phyloP scores from a whole-genome alignment of 805 yeast species.

The Zygoascus biomembranicola region DNA sequence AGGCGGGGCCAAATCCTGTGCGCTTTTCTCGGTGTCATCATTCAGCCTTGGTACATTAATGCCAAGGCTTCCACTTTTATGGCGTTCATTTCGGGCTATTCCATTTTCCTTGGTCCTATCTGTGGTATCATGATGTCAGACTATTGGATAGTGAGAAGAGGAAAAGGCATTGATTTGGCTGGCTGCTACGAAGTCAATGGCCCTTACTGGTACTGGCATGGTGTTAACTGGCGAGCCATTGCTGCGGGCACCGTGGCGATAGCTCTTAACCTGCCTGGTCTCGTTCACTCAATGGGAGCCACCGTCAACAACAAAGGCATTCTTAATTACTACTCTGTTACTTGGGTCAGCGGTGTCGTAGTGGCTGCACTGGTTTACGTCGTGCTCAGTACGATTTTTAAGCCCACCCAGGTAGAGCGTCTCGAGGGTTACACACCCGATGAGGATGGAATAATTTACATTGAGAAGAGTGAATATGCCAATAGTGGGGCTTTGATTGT shows the following conservation, averaged over 20 bases:
- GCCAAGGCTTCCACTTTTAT: slow-evolving; percentile 9
- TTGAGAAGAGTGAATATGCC: slow-evolving; percentile 1
- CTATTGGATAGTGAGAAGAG: slow-evolving; percentile 33
- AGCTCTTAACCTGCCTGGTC: slow-evolving; percentile 11
- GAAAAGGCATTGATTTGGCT: slow-evolving; percentile 17
- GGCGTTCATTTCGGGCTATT: slow-evolving; percentile 24
- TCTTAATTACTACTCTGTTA: slow-evolving; percentile 9
- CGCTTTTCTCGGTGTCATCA: slow-evolving; percentile 29
- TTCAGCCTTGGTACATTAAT: slow-evolving; percentile 31
- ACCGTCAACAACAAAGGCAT: slow-evolving; percentile 9
- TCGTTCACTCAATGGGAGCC: slow-evolving; percentile 11
- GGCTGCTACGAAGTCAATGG: slow-evolving; percentile 9
- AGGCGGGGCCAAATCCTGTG: slow-evolving; percentile 33
- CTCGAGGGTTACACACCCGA: background rate
- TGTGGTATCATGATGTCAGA: slow-evolving; percentile 34
- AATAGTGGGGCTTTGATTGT: background rate
- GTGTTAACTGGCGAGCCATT: slow-evolving; percentile 36
- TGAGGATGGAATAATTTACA: slow-evolving; percentile 1
- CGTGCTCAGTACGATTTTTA: slow-evolving; percentile 6
- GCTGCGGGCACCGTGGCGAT: slow-evolving; percentile 26
- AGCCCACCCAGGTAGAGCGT: background rate
- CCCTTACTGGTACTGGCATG: slow-evolving; percentile 38
- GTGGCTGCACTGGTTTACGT: slow-evolving; percentile 7
- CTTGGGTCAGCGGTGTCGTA: slow-evolving; percentile 8
- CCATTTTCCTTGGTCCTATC: slow-evolving; percentile 35